phyloP scores from a whole-genome alignment of 345 rosid genomes.

The Lepidium sativum region DNA sequence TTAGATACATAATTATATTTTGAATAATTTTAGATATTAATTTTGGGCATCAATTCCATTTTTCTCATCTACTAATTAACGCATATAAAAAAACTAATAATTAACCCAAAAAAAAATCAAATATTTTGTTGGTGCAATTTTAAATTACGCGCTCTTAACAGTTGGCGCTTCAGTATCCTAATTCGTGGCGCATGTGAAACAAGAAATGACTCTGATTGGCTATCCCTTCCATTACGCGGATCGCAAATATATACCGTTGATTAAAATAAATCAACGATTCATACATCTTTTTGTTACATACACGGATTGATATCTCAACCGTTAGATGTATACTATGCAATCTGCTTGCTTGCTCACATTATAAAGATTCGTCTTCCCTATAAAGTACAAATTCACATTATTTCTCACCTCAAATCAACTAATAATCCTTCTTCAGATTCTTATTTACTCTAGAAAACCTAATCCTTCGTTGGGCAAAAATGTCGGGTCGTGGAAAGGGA shows the following conservation, averaged over 20 bases:
- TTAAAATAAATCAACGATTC: background rate
- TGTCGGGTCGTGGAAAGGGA: slow-evolving; percentile 36
- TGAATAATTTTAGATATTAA: too few species aligned
- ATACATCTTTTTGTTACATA: background rate
- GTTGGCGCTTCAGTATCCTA: slow-evolving; percentile 1
- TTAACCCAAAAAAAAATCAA: too few species aligned
- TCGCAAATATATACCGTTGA: background rate
- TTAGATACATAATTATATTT: too few species aligned
- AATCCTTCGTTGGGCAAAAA: background rate
- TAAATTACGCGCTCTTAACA: too few species aligned
- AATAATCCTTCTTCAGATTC: background rate
- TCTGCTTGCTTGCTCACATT: background rate
- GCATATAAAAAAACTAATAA: too few species aligned
- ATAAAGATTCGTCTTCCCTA: background rate
- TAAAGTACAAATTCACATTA: background rate
- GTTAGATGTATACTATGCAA: slow-evolving; percentile 5
- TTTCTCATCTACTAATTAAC: too few species aligned
- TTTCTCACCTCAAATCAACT: background rate
- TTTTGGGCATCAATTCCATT: too few species aligned
- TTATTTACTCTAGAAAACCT: background rate
- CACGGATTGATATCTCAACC: background rate
- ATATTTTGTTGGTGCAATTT: too few species aligned
- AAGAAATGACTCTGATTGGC: slow-evolving; percentile 1
- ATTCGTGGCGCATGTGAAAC: background rate
- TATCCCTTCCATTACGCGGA: background rate